Conservation (phyloP, 805 yeast species). For the Ogataea trehalophila region DNA sequence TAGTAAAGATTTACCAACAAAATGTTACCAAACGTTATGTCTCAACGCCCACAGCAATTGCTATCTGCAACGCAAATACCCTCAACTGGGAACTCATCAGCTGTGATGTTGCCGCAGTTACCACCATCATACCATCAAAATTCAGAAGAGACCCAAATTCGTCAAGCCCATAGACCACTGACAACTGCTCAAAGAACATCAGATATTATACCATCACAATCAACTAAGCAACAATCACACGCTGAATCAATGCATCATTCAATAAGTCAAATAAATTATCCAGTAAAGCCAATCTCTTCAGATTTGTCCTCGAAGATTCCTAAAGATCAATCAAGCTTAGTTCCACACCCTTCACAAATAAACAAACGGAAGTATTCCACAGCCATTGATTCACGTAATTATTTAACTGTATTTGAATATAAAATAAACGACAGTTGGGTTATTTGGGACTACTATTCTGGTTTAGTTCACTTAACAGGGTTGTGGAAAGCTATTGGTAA, state of each 20-base stretch:
- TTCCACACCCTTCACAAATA: slow-evolving; percentile 19
- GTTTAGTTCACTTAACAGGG: slow-evolving; percentile 84
- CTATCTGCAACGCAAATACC: neutral
- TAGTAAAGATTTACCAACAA: too few species aligned
- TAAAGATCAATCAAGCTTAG: slow-evolving; percentile 16
- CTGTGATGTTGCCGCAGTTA: neutral
- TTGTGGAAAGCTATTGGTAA: slow-evolving; percentile 76
- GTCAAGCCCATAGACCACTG: neutral
- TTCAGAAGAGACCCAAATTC: too few species aligned
- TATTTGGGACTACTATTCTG: slow-evolving; percentile 82
- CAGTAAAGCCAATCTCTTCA: slow-evolving; percentile 18
- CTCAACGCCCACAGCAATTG: neutral
- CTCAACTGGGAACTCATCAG: neutral
- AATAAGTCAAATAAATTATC: slow-evolving; percentile 19
- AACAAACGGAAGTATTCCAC: slow-evolving; percentile 58
- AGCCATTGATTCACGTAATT: slow-evolving; percentile 65
- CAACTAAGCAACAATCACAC: neutral
- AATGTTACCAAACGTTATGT: neutral
- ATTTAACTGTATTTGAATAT: slow-evolving; percentile 68
- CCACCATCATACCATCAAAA: too few species aligned
- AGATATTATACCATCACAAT: too few species aligned
- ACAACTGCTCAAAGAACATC: neutral
- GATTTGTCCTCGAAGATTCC: slow-evolving; percentile 13
- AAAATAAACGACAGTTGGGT: slow-evolving; percentile 65
- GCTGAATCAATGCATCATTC: neutral